Evolutionary conservation across 208 protist genomes (phyloP).

Genomic region (Angomonas ambiguus): DNA sequence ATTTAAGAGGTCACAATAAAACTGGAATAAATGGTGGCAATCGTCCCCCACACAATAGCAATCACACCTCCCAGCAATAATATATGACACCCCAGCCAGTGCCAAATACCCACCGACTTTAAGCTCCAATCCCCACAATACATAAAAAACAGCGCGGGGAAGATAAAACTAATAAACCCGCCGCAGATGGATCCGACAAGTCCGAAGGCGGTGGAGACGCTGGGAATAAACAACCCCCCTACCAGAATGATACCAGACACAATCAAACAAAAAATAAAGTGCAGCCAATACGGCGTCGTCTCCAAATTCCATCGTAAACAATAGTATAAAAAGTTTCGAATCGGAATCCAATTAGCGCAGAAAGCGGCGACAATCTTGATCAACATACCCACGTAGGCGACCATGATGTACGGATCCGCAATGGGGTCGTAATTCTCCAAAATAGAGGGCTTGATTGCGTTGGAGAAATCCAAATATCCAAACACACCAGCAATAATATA

Average conservation of each 20-base stretch:
- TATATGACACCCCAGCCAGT: conserved; percentile 21
- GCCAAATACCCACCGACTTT: conserved; percentile 14
- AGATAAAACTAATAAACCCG: conserved; percentile 71
- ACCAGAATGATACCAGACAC: conserved; percentile 37
- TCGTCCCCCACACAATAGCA: conserved; percentile 33
- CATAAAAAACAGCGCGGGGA: conserved; percentile 67
- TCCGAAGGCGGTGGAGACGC: conserved; percentile 67
- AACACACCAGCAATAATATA: conserved; percentile 66
- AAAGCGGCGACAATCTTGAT: conserved; percentile 61
- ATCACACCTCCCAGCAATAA: conserved; percentile 23
- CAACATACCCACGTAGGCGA: conserved; percentile 62
- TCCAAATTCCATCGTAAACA: conserved; percentile 48
- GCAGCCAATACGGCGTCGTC: conserved; percentile 59
- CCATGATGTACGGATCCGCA: conserved; percentile 49
- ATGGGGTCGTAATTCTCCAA: conserved; percentile 61
- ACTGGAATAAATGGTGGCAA: conserved; percentile 20
- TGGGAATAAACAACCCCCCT: conserved; percentile 58
- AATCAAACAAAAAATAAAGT: conserved; percentile 31
- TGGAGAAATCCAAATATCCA: conserved; percentile 73
- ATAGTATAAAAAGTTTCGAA: conserved; percentile 59
- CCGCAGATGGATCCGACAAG: conserved; percentile 72
- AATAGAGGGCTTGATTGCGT: conserved; percentile 28
- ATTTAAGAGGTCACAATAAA: no score
- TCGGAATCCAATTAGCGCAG: conserved; percentile 54
- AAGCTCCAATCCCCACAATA: conserved; percentile 56